phyloP scores from a whole-genome alignment of 1,284 basidiomycete species.

The Xanthoconium separans region DNA sequence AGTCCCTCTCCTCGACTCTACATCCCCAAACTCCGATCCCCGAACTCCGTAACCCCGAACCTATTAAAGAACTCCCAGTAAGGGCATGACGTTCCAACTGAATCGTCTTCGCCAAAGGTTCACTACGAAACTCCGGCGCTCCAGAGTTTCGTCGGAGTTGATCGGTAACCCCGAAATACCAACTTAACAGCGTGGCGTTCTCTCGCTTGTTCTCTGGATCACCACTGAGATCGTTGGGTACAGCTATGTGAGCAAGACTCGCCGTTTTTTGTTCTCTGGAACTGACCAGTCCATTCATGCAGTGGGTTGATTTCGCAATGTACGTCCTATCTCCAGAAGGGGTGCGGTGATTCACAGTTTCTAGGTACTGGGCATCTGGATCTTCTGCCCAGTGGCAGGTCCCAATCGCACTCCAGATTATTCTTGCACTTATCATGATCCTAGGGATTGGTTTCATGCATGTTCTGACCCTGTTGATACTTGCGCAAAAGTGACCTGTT shows the following conservation, averaged over 20 bases:
- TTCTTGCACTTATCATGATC: conserved; percentile 63
- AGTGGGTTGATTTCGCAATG: conserved; percentile 66
- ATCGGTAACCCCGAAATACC: too few species aligned
- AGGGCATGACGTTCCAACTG: too few species aligned
- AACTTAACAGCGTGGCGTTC: conserved; percentile 30
- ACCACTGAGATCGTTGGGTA: conserved; percentile 5
- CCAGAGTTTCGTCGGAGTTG: too few species aligned
- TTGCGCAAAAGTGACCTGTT: background rate
- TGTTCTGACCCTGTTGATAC: conserved; percentile 7
- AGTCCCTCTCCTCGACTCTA: too few species aligned
- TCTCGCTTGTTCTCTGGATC: background rate
- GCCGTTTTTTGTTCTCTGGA: background rate
- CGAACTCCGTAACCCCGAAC: too few species aligned
- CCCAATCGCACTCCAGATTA: conserved; percentile 67
- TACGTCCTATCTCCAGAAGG: conserved; percentile 28
- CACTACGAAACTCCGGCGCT: too few species aligned
- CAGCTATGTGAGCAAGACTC: conserved; percentile 29
- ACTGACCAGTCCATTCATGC: conserved; percentile 1
- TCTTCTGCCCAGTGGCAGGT: conserved; percentile 67
- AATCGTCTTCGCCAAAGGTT: too few species aligned
- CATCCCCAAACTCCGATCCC: too few species aligned
- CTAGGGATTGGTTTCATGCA: conserved; percentile 54
- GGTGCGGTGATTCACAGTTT: background rate
- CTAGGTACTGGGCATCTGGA: conserved; percentile 48
- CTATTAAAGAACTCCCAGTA: too few species aligned